A percentile compares a stretch with the other conserved stretches of the same genome.
phyloP scores from a whole-genome alignment of 2,329 filamentous ascomycete species.

The Myriosclerotinia curreyana region DNA sequence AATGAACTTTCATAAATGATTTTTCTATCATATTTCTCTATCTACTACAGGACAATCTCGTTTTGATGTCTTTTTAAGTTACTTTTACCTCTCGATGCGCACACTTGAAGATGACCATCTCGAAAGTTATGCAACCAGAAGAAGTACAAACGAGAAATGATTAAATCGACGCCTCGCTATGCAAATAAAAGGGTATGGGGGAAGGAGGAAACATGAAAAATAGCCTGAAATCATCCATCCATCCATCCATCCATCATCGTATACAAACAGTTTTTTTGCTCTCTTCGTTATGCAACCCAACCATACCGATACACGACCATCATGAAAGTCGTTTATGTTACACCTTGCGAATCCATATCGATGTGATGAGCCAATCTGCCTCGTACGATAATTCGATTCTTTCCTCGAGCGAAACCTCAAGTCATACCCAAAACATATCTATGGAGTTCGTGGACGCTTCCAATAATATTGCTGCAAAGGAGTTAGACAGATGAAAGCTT shows the following conservation, averaged over 20 bases:
- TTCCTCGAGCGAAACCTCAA: conserved; percentile 6
- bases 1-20: conserved; percentile 2
- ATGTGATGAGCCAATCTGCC: conserved; percentile 11
- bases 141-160: conserved; percentile 19
- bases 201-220: conserved; percentile 28
- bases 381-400: conserved; percentile 15
- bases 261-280: conserved; percentile 24
- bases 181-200: conserved; percentile 28
- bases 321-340: conserved; percentile 16
- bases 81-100: conserved; percentile 5
- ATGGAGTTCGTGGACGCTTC: conserved; percentile 60
- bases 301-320: conserved; percentile 7
- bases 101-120: neutral
- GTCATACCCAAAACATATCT: conserved; percentile 38
- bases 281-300: conserved; percentile 20
- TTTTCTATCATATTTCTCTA: conserved; percentile 10
- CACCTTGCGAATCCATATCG: conserved; percentile 2
- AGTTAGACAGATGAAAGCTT: conserved; percentile 16
- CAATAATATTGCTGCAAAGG: conserved; percentile 60
- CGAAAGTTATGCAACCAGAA: conserved; percentile 10
- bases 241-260: no score
- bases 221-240: conserved; percentile 24
- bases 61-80: conserved; percentile 11
- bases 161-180: conserved; percentile 35
- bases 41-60: conserved; percentile 3